Evolutionary conservation across 2,329 filamentous ascomycete genomes (phyloP).

Genomic region (Boeremia exigua): DNA sequence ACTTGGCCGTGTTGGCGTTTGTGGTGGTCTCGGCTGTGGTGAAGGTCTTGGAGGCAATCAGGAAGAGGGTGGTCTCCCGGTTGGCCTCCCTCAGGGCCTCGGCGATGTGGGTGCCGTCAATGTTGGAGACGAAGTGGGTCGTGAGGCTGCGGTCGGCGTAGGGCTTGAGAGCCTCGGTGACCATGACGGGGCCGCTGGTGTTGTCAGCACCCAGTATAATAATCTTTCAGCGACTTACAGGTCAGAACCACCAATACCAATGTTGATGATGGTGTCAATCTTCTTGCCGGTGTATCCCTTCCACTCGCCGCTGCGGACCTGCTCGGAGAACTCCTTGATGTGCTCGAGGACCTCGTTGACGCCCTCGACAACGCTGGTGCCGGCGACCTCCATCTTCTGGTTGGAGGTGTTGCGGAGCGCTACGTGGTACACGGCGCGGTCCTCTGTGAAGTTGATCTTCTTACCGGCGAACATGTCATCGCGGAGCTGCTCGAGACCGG

Average conservation of each 20-base stretch:
- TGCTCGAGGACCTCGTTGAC: constrained; percentile 92
- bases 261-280: constrained; percentile 94
- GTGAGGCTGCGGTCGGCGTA: constrained; percentile 87
- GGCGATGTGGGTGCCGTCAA: constrained; percentile 96
- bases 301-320: constrained; percentile 93
- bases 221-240: constrained; percentile 68
- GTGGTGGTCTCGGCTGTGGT: constrained; percentile 97
- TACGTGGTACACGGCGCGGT: constrained; percentile 93
- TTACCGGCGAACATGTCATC: constrained; percentile 98
- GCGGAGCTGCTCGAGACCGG: constrained; percentile 87
- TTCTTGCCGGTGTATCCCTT: constrained; percentile 97
- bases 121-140: constrained; percentile 99
- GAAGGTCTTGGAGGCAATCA: constrained; percentile 98
- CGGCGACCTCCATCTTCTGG: constrained; percentile 82
- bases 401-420: constrained; percentile 90
- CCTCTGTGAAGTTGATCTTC: constrained; percentile 99
- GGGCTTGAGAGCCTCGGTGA: constrained; percentile 94
- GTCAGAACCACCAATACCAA: constrained; percentile 97
- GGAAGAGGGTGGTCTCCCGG: constrained; percentile 98
- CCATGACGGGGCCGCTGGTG: constrained; percentile 90
- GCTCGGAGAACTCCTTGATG: constrained; percentile 98
- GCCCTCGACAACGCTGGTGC: constrained; percentile 90
- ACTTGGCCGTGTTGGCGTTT: constrained; percentile 96
- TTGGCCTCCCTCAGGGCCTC: constrained; percentile 89
- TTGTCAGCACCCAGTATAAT: constrained; percentile 29